A percentile compares a stretch with the other conserved stretches of the same genome.
Evolutionary conservation across 768 basidiomycete species (phyloP).

Genomic region (Termitomyces sp.): DNA sequence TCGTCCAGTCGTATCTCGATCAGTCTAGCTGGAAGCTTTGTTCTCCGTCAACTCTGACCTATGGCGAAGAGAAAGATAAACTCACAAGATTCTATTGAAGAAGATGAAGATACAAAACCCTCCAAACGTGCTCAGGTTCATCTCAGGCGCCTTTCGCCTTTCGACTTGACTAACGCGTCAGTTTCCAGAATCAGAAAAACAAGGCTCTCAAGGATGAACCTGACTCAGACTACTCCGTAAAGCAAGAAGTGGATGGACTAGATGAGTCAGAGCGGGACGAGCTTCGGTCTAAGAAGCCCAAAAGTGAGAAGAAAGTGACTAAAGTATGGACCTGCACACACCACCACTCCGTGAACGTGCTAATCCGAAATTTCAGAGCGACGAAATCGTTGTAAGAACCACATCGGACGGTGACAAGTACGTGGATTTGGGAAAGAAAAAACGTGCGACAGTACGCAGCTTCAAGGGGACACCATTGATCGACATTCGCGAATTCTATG

Average conservation of each 20-base stretch:
- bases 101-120: constrained; percentile 4
- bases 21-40: background rate
- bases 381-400: constrained; percentile 21
- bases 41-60: background rate
- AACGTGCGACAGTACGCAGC: constrained; percentile 51
- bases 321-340: background rate
- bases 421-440: constrained; percentile 69
- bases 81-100: constrained; percentile 7
- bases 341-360: background rate
- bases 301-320: constrained; percentile 12
- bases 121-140: constrained; percentile 7
- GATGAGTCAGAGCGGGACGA: constrained; percentile 4
- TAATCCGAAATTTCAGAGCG: background rate
- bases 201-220: constrained; percentile 7
- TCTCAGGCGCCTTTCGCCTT: background rate
- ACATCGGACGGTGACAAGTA: constrained; percentile 47
- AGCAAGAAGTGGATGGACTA: constrained; percentile 15
- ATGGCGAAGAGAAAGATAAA: constrained; percentile 27
- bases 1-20: background rate
- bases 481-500: constrained; percentile 77
- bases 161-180: constrained; percentile 1
- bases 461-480: constrained; percentile 53
- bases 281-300: constrained; percentile 32
- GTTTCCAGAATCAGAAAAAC: constrained; percentile 5
- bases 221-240: constrained; percentile 12